Conservation (phyloP, 805 yeast species). For the Limtongia smithiae region DNA sequence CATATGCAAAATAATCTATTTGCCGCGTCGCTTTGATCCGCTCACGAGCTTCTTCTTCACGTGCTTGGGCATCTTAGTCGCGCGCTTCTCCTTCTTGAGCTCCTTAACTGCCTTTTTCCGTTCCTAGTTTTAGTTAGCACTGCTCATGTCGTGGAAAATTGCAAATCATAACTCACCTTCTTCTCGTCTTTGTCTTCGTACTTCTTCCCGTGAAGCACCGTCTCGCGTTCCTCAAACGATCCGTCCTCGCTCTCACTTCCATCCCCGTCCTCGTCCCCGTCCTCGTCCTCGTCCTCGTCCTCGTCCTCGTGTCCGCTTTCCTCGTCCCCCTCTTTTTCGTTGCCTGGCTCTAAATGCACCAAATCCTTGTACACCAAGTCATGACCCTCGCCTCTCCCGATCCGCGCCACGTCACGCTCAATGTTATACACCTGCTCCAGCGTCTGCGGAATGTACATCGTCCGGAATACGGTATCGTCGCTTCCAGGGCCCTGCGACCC, state of each 20-base stretch:
- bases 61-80: slow-evolving; percentile 78
- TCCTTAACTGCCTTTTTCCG: slow-evolving; percentile 72
- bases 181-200: slow-evolving; percentile 74
- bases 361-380: slow-evolving; percentile 52
- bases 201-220: slow-evolving; percentile 62
- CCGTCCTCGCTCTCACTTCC: slow-evolving; percentile 38
- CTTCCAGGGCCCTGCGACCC: slow-evolving; percentile 38
- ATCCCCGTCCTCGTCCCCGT: slow-evolving; percentile 37
- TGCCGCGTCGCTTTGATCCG: slow-evolving; percentile 39
- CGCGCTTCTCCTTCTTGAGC: slow-evolving; percentile 72
- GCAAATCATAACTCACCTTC: slow-evolving; percentile 38
- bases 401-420: slow-evolving; percentile 69
- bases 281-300: slow-evolving; percentile 38
- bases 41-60: slow-evolving; percentile 72
- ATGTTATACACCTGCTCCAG: slow-evolving; percentile 45
- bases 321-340: slow-evolving; percentile 29
- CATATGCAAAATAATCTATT: not conserved
- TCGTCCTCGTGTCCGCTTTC: slow-evolving; percentile 37
- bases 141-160: not conserved
- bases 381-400: slow-evolving; percentile 69
- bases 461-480: slow-evolving; percentile 85
- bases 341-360: slow-evolving; percentile 25
- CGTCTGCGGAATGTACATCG: slow-evolving; percentile 74
- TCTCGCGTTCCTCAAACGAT: slow-evolving; percentile 43
- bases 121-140: slow-evolving; percentile 33